phyloP scores from a whole-genome alignment of 495 filamentous ascomycete species.

The Amphirosellinia nigrospora region DNA sequence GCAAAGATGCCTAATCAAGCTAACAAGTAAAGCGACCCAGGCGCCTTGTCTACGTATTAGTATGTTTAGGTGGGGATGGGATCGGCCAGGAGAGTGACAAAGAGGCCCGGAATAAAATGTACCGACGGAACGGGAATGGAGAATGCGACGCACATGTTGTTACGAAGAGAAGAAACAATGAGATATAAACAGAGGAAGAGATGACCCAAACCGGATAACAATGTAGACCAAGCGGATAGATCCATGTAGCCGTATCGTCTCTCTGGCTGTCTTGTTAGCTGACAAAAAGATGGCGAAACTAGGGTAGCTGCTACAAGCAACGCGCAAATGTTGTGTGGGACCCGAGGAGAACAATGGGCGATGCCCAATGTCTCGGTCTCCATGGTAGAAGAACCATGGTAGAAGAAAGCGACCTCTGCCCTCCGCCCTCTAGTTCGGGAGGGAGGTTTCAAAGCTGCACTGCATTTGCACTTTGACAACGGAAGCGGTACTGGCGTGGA shows the following conservation, averaged over 20 bases:
- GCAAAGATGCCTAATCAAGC: neutral
- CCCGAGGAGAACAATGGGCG: slow-evolving; percentile 9
- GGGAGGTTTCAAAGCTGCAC: slow-evolving; percentile 10
- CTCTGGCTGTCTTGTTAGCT: neutral
- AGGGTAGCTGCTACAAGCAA: neutral
- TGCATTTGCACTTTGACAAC: neutral
- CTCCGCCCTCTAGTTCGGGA: neutral
- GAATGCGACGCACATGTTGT: neutral
- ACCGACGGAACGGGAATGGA: slow-evolving; percentile 10
- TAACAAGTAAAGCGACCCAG: neutral
- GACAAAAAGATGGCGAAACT: neutral
- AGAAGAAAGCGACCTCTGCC: neutral
- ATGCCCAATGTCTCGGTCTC: neutral
- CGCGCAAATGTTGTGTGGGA: neutral
- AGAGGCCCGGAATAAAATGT: neutral
- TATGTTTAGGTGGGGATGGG: neutral
- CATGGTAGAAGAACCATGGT: neutral
- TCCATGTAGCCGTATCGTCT: neutral
- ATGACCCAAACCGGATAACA: neutral
- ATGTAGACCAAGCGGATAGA: neutral
- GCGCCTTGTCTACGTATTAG: neutral
- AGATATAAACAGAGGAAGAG: neutral
- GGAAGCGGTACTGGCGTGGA: slow-evolving; percentile 9
- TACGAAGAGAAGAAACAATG: neutral
- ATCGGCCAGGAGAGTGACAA: slow-evolving; percentile 2